Conservation (phyloP, 179 eudicot species). For the Sideroxylon spinosum region DNA sequence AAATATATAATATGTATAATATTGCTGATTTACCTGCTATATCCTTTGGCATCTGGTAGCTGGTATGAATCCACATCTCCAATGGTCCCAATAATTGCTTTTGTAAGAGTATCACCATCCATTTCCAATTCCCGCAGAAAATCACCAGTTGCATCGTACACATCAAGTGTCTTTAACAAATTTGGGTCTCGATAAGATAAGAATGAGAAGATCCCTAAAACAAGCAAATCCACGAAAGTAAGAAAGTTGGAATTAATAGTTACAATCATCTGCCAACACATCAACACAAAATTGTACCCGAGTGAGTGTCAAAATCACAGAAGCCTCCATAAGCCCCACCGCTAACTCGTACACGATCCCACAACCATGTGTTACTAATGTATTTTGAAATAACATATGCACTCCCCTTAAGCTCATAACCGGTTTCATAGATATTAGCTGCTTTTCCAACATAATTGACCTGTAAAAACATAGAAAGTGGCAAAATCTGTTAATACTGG, state of each 20-base stretch:
- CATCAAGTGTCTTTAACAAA: conserved; percentile 85
- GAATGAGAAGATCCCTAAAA: conserved; percentile 80
- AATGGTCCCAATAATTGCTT: conserved; percentile 97
- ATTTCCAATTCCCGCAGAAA: conserved; percentile 78
- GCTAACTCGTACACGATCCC: conserved; percentile 99
- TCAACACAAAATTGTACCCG: conserved; percentile 43
- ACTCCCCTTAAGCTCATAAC: conserved; percentile 86
- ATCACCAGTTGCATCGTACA: conserved; percentile 80
- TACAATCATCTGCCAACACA: neutral
- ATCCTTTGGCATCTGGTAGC: conserved; percentile 98
- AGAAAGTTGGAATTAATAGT: conserved; percentile 2
- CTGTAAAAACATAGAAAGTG: conserved; percentile 31
- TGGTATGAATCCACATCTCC: conserved; percentile 94
- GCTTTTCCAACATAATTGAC: conserved; percentile 99
- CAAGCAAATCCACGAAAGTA: conserved; percentile 8
- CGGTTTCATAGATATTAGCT: conserved; percentile 74
- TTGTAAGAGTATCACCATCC: conserved; percentile 88
- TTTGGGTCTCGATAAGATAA: conserved; percentile 96
- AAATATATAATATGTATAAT: neutral
- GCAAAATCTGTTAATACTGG: neutral
- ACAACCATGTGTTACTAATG: conserved; percentile 90
- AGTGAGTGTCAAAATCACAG: conserved; percentile 89
- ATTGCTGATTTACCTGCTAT: conserved; percentile 64
- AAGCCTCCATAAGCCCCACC: conserved; percentile 99
- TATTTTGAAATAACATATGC: conserved; percentile 87